Conservation (phyloP, 345 rosid species). For the Gossypium turneri region DNA sequence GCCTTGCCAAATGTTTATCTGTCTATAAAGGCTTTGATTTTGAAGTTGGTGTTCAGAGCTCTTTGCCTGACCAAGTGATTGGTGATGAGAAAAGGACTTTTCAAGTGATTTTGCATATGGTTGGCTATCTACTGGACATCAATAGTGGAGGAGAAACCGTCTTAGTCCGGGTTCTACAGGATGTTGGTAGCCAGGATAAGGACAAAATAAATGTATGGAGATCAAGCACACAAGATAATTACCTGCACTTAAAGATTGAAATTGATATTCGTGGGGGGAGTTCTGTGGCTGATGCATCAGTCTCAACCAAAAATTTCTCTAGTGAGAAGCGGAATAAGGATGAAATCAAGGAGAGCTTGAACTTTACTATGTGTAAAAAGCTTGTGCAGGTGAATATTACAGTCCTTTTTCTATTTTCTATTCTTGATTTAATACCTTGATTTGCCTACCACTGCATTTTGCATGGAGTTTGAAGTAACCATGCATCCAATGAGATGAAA, state of each 20-base stretch:
- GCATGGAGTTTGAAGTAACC: neutral
- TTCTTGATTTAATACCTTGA: neutral
- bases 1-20: slow-evolving; percentile 81
- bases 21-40: slow-evolving; percentile 65
- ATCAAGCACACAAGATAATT: slow-evolving; percentile 42
- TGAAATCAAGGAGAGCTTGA: slow-evolving; percentile 58
- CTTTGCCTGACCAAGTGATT: slow-evolving; percentile 67
- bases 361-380: slow-evolving; percentile 85
- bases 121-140: slow-evolving; percentile 68
- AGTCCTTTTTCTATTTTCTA: neutral
- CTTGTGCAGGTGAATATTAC: slow-evolving; percentile 71
- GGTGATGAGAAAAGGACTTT: slow-evolving; percentile 86
- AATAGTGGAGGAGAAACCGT: slow-evolving; percentile 54
- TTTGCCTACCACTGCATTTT: neutral
- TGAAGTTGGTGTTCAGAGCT: slow-evolving; percentile 56
- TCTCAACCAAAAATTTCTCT: slow-evolving; percentile 26
- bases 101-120: slow-evolving; percentile 91
- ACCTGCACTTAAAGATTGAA: slow-evolving; percentile 59
- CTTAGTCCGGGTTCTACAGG: slow-evolving; percentile 51
- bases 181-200: slow-evolving; percentile 42
- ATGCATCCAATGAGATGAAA: slow-evolving; percentile 8
- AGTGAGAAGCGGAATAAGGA: slow-evolving; percentile 39
- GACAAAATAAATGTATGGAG: slow-evolving; percentile 55
- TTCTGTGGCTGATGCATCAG: slow-evolving; percentile 38
- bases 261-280: slow-evolving; percentile 51